phyloP scores from a whole-genome alignment of 257 asterid species.

The Prunella vulgaris region DNA sequence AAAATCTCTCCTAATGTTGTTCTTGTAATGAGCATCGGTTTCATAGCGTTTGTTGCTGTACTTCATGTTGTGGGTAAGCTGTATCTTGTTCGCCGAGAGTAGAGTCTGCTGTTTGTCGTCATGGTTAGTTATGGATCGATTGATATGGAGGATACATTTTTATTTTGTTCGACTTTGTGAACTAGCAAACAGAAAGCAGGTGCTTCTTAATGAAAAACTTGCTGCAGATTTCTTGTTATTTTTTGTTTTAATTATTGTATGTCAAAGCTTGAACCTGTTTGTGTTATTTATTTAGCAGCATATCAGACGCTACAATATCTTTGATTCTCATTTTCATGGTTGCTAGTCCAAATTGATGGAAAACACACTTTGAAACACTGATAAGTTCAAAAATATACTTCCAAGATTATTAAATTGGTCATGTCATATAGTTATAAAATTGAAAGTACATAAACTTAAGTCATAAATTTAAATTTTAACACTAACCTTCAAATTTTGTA shows the following conservation, averaged over 20 bases:
- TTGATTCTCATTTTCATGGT: neutral
- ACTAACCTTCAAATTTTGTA: no score
- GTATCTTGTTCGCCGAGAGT: conserved; percentile 57
- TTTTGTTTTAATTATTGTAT: neutral
- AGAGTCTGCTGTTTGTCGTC: neutral
- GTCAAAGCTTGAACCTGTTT: neutral
- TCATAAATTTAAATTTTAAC: no score
- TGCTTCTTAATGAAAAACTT: neutral
- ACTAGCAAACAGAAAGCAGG: neutral
- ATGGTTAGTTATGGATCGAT: neutral
- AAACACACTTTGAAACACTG: neutral
- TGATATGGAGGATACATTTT: neutral
- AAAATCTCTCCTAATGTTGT: conserved; percentile 62
- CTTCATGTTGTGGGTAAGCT: conserved; percentile 69
- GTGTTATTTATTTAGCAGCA: neutral
- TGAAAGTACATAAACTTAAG: no score
- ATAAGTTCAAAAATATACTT: no score
- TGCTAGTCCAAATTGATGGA: neutral
- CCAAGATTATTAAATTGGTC: no score
- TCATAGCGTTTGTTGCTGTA: conserved; percentile 59
- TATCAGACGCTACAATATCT: neutral
- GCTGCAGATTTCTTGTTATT: neutral
- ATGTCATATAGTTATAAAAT: no score
- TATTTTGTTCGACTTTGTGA: neutral
- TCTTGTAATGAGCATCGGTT: conserved; percentile 67